Conservation (phyloP, 371 early-diverging fungal species). For the Funneliformis caledonium region DNA sequence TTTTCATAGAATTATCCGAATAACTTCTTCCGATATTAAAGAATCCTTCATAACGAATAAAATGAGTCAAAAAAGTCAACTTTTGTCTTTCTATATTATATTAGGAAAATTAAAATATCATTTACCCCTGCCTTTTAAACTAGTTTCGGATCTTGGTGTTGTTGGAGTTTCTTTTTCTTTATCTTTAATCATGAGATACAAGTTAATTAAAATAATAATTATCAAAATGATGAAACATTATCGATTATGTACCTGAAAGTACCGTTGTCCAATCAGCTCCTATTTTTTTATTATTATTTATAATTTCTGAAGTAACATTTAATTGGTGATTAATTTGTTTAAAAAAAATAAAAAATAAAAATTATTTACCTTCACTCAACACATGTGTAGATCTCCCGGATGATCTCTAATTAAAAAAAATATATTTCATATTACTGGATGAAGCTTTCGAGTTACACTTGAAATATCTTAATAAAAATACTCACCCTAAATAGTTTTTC, state of each 20-base stretch:
- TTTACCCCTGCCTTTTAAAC: neutral
- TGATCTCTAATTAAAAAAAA: neutral
- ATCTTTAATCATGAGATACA: neutral
- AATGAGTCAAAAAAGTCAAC: neutral
- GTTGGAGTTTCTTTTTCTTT: neutral
- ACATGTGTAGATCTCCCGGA: neutral
- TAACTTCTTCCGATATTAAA: neutral
- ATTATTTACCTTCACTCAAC: neutral
- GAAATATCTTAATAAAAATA: neutral
- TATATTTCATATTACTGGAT: neutral
- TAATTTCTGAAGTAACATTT: no score
- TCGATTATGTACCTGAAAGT: no score
- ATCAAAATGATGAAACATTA: no score
- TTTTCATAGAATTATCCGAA: neutral
- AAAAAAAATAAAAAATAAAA: neutral
- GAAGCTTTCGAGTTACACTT: neutral
- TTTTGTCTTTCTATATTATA: no score
- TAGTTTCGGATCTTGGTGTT: neutral
- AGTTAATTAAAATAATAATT: no score
- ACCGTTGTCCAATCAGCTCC: no score
- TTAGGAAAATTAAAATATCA: no score
- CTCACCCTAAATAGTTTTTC: neutral
- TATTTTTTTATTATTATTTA: no score
- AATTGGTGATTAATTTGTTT: neutral
- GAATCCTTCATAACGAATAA: neutral